Base-by-base conservation (phyloP, 768 basidiomycete genomes). In the Tylopilus plumbeoviolaceoides region DNA sequence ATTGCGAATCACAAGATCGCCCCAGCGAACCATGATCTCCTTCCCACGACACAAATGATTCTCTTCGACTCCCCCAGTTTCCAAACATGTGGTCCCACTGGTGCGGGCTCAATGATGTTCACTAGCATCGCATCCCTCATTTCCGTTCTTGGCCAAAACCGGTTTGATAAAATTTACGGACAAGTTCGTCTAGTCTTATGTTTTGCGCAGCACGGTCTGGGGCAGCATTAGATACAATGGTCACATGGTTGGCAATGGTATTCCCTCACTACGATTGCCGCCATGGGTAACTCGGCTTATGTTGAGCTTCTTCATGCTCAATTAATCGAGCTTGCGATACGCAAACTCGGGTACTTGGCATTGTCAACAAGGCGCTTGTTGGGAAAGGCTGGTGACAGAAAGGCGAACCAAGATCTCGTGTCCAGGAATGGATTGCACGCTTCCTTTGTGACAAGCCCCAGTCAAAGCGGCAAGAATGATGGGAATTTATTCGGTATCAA, bases 131-230 rank as follows among this genome's bases (percentile, higher is more conserved):
- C 80, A 1, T 88, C 91, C 0, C 80, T 94, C 36, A 74, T 94
- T 48, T 79, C 85, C 14, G 82, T 85, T 0, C 81, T 88, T 54
- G 91, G 90, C 6, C 84, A 86, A 56, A 93, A 92, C 59, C 78
- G 79, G 3, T 91, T 93, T 62, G 85, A 83, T 89, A 75, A 95
- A 95, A 71, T 94, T 93, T 62, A 70, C 82, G 1, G 87, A 93
- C 65, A 93, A 95, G 65, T 61, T 92, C 44, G 59, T 93, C 1
- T 89, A 95, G 47, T 90, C 89, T 3, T 92, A 87, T 93, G 23
- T 23, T 23, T 23, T 23, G 23, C 23, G 23, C 23, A 23, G 23
- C 23, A 23, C 23, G 23, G 23, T 94, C 56, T 88, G 90, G 59
- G 84, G 92, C 57, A 63, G 64, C 1, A 73, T 85, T 6, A 87